Conservation (phyloP, 805 yeast species). For the Suhomyces sp. region DNA sequence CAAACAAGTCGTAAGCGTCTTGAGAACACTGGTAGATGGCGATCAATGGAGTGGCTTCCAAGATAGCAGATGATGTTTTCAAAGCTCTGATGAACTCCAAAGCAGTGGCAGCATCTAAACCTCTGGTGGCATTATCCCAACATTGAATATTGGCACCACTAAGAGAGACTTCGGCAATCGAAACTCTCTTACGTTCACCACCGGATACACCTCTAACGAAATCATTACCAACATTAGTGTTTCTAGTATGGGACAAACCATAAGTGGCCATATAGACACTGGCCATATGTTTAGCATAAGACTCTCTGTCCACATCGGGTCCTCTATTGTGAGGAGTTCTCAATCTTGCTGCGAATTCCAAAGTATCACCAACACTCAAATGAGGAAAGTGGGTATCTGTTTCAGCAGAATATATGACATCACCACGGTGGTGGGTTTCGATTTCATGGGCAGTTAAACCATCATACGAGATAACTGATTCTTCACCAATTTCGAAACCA, state of each 20-base stretch:
- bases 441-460: constrained; percentile 33
- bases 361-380: constrained; percentile 54
- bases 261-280: constrained; percentile 24
- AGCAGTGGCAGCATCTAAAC: constrained; percentile 83
- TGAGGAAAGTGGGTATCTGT: constrained; percentile 58
- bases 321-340: constrained; percentile 43
- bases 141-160: constrained; percentile 63
- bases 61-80: constrained; percentile 56
- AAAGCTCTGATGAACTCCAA: constrained; percentile 68
- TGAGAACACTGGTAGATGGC: constrained; percentile 58
- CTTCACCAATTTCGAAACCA: constrained; percentile 35
- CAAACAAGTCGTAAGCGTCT: constrained; percentile 62
- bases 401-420: constrained; percentile 49
- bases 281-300: constrained; percentile 22
- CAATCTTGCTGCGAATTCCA: constrained; percentile 54
- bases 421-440: constrained; percentile 33
- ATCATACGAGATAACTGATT: constrained; percentile 33
- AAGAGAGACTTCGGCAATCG: constrained; percentile 74
- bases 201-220: constrained; percentile 75
- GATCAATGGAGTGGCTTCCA: constrained; percentile 54
- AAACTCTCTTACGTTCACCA: constrained; percentile 84
- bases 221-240: constrained; percentile 63
- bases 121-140: constrained; percentile 86
- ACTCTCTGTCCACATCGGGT: constrained; percentile 26
- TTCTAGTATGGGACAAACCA: constrained; percentile 59